Conservation (phyloP, 257 asterid genomes). For the Petunia secreta region DNA sequence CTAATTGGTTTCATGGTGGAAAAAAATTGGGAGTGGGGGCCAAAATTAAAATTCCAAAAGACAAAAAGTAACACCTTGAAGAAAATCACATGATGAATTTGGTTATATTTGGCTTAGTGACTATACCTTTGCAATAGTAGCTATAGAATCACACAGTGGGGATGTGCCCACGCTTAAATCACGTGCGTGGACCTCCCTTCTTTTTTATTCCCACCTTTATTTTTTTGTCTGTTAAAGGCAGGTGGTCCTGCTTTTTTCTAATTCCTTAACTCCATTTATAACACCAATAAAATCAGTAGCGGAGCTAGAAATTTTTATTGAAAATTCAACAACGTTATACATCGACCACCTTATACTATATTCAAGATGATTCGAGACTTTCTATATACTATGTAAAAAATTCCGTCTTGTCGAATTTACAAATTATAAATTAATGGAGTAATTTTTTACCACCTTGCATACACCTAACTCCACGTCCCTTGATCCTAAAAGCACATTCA, state of each 20-base stretch:
- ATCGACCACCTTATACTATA: not conserved
- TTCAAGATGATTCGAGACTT: not conserved
- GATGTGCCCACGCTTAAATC: slow-evolving; percentile 58
- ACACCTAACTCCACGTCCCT: no score
- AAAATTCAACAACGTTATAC: not conserved
- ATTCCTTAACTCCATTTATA: slow-evolving; percentile 2
- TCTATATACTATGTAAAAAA: not conserved
- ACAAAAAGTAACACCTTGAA: slow-evolving; percentile 3
- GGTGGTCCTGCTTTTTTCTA: slow-evolving; percentile 51
- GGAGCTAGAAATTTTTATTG: not conserved
- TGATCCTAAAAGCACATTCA: no score
- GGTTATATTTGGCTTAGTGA: slow-evolving; percentile 25
- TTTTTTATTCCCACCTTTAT: slow-evolving; percentile 42
- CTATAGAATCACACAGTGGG: slow-evolving; percentile 4
- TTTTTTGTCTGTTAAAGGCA: slow-evolving; percentile 44
- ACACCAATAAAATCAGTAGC: not conserved
- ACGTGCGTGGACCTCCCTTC: slow-evolving; percentile 51
- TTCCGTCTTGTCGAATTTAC: not conserved
- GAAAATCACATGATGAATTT: slow-evolving; percentile 22
- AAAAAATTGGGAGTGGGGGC: not conserved
- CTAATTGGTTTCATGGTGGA: not conserved
- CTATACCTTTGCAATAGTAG: not conserved
- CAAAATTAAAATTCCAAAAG: not conserved
- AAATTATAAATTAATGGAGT: not conserved
- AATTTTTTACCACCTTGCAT: no score